phyloP scores from a whole-genome alignment of 148 eudicot genomes.

The Mesembryanthemum crystallinum region DNA sequence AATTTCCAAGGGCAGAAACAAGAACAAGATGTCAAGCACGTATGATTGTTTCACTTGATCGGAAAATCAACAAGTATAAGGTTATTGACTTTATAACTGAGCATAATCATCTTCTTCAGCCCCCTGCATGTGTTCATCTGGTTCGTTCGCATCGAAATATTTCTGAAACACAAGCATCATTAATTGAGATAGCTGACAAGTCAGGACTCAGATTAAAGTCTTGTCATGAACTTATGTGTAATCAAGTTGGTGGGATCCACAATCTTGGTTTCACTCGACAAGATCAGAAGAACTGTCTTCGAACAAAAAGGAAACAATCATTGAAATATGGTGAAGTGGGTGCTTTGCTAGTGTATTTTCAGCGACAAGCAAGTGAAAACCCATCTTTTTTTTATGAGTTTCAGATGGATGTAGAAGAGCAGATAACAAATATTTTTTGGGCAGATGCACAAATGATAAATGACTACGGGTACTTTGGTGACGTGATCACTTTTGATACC shows the following conservation, averaged over 20 bases:
- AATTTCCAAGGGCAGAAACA: constrained; percentile 18
- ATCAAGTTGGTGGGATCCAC: constrained; percentile 15
- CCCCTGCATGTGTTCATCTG: constrained; percentile 22
- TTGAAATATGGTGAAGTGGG: constrained; percentile 32
- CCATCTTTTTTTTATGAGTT: constrained; percentile 35
- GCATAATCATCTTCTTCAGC: constrained; percentile 32
- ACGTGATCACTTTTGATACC: constrained; percentile 33
- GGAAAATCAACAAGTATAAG: background rate
- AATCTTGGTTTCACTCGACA: constrained; percentile 10
- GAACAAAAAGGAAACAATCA: constrained; percentile 16
- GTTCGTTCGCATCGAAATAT: constrained; percentile 28
- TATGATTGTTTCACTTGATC: constrained; percentile 23
- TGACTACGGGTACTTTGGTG: constrained; percentile 34
- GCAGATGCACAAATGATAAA: constrained; percentile 36
- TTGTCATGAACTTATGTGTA: constrained; percentile 9
- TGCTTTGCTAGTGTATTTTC: constrained; percentile 29
- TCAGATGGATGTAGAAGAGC: constrained; percentile 30
- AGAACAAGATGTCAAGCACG: constrained; percentile 34
- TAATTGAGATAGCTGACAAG: constrained; percentile 7
- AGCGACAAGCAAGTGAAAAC: constrained; percentile 15
- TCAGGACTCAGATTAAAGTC: constrained; percentile 10
- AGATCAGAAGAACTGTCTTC: constrained; percentile 20
- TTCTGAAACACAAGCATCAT: constrained; percentile 15
- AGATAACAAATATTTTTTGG: constrained; percentile 36
- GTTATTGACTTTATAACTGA: constrained; percentile 24